Percentiles rank a stretch among this genome's conserved stretches.
Conservation (phyloP, 2,329 filamentous ascomycete species). For the Stromatinia cepivora region DNA sequence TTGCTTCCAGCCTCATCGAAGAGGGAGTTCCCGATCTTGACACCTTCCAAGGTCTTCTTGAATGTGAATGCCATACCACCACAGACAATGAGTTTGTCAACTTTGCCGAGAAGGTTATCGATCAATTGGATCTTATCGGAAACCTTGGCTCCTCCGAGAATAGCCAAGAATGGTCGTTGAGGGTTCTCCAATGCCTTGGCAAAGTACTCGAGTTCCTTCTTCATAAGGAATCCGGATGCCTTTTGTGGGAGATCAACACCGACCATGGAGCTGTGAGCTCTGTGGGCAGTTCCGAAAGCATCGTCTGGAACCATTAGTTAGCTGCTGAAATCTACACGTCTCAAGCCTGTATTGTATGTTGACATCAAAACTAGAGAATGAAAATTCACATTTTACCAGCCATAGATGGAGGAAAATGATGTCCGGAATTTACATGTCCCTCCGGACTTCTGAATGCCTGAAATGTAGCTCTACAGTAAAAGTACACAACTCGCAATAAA, state of each 20-base stretch:
- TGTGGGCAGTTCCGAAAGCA: conserved; percentile 96
- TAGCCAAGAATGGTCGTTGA: conserved; percentile 94
- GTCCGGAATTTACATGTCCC: background rate
- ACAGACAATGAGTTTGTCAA: conserved; percentile 94
- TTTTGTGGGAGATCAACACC: conserved; percentile 94
- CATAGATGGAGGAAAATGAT: background rate
- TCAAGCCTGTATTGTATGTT: background rate
- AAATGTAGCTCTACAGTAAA: background rate
- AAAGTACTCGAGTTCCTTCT: conserved; percentile 99
- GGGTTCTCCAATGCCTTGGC: conserved; percentile 93
- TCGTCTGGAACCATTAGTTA: conserved; percentile 62
- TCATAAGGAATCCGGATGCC: conserved; percentile 97
- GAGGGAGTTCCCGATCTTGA: conserved; percentile 85
- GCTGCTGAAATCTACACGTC: background rate
- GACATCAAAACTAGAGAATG: background rate
- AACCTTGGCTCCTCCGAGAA: conserved; percentile 96
- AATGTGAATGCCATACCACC: conserved; percentile 99
- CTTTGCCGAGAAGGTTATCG: conserved; percentile 97
- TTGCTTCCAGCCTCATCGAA: conserved; percentile 94
- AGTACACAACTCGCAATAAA: background rate
- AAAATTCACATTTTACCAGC: background rate
- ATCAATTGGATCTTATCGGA: conserved; percentile 99
- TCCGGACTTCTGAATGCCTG: background rate
- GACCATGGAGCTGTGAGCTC: conserved; percentile 99
- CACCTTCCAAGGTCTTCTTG: conserved; percentile 95